A percentile compares a stretch with the other conserved stretches of the same genome.
These are phyloP conservation scores for Aquilaria sinensis DNA, from an alignment of 345 rosid species.

Conservation along the genomic window DNA sequence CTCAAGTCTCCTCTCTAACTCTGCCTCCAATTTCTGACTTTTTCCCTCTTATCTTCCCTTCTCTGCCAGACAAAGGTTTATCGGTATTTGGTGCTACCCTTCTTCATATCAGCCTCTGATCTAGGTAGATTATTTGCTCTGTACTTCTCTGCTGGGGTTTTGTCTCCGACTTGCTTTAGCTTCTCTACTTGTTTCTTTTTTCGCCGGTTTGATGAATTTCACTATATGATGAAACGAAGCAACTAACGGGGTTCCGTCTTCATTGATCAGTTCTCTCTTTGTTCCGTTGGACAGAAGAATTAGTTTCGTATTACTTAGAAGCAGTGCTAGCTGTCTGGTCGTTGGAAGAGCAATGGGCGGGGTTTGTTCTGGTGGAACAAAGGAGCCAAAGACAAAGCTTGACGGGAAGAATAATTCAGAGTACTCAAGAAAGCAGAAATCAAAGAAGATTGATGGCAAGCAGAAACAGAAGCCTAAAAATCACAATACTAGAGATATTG, in stretches of 20 bases:
- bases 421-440: slow-evolving; percentile 32
- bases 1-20: background rate
- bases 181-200: background rate
- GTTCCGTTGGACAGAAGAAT: background rate
- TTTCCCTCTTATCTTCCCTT: background rate
- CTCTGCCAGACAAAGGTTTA: background rate
- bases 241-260: background rate
- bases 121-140: slow-evolving; percentile 3
- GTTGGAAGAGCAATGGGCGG: slow-evolving; percentile 53
- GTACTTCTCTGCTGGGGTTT: too few relatives aligned
- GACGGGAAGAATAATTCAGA: slow-evolving; percentile 22
- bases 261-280: background rate
- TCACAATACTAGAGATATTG: slow-evolving; percentile 3
- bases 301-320: background rate
- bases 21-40: slow-evolving; percentile 5
- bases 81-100: background rate
- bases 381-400: slow-evolving; percentile 16
- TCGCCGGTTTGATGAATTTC: background rate
- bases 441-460: slow-evolving; percentile 25
- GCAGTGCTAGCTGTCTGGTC: background rate
- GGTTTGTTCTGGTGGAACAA: slow-evolving; percentile 43
- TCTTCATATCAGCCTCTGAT: background rate
- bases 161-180: too few relatives aligned
- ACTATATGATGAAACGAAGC: too few relatives aligned
- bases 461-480: slow-evolving; percentile 21